Evolutionary conservation across 331 rosid species (phyloP).

Genomic region (Stylosanthes scabra): DNA sequence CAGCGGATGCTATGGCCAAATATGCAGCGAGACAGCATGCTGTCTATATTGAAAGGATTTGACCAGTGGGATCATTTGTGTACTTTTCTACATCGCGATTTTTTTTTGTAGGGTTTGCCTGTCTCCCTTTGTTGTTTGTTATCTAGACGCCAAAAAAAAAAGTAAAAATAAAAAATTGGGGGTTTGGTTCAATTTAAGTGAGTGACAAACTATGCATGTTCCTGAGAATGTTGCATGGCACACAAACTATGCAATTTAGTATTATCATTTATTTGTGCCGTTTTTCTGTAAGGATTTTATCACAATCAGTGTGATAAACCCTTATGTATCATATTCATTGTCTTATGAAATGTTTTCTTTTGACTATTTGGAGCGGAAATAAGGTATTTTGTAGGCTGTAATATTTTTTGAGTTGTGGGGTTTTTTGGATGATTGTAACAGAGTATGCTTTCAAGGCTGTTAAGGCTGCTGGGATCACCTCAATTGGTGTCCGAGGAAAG

Average conservation of each 20-base stretch:
- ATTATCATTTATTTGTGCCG: background rate
- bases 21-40: too few species aligned
- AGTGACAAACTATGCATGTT: background rate
- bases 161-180: background rate
- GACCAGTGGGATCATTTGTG: too few species aligned
- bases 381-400: conserved; percentile 5
- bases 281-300: background rate
- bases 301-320: background rate
- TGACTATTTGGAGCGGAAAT: conserved; percentile 26
- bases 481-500: conserved; percentile 93
- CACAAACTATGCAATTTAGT: too few species aligned
- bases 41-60: too few species aligned
- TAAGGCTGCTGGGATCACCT: conserved; percentile 94
- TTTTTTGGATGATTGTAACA: conserved; percentile 45
- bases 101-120: too few species aligned
- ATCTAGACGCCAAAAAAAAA: too few species aligned
- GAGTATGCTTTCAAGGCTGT: conserved; percentile 99
- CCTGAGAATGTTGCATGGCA: background rate
- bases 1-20: too few species aligned
- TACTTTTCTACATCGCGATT: too few species aligned
- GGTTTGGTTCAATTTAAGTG: background rate
- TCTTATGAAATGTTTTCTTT: background rate
- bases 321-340: background rate
- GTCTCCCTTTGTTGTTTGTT: too few species aligned
- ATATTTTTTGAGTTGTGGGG: conserved; percentile 22